These are phyloP conservation scores for Agrocybe praecox DNA, from an alignment of 768 basidiomycete genomes.

Conservation along the genomic window DNA sequence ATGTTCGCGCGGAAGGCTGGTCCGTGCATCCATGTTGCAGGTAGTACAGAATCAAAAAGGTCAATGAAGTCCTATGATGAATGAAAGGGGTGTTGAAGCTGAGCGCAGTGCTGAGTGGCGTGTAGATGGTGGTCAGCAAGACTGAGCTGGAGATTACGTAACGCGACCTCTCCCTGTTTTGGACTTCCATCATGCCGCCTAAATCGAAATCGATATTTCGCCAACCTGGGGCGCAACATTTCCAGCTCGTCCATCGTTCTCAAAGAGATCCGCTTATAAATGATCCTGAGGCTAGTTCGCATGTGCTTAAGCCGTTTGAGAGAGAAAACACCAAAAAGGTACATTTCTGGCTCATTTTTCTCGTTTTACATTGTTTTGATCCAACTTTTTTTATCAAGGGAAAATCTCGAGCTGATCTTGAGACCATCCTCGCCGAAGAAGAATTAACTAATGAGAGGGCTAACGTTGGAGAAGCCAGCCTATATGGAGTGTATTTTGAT, in stretches of 20 bases:
- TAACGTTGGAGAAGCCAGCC: slow-evolving; percentile 84
- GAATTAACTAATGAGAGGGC: slow-evolving; percentile 47
- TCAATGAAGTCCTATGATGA: slow-evolving; percentile 26
- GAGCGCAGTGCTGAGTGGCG: slow-evolving; percentile 22
- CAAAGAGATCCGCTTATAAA: slow-evolving; percentile 95
- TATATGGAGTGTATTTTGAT: slow-evolving; percentile 93
- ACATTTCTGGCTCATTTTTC: slow-evolving; percentile 8
- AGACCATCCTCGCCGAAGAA: slow-evolving; percentile 51
- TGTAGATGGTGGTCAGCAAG: slow-evolving; percentile 33
- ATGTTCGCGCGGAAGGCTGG: slow-evolving; percentile 76
- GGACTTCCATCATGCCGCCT: slow-evolving; percentile 56
- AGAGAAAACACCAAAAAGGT: slow-evolving; percentile 75
- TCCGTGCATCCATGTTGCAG: slow-evolving; percentile 47
- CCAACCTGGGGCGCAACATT: slow-evolving; percentile 88
- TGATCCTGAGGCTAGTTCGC: slow-evolving; percentile 84
- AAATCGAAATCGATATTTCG: slow-evolving; percentile 80
- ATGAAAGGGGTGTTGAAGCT: slow-evolving; percentile 16
- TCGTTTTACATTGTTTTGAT: slow-evolving; percentile 7
- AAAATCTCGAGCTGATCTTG: slow-evolving; percentile 82
- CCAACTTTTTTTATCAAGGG: slow-evolving; percentile 49
- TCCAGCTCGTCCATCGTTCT: slow-evolving; percentile 96
- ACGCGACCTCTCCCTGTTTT: slow-evolving; percentile 25
- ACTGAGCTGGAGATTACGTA: slow-evolving; percentile 36
- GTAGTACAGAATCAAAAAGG: slow-evolving; percentile 22
- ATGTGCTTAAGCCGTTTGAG: slow-evolving; percentile 87